These are phyloP conservation scores for Pichia occidentalis DNA, from an alignment of 805 yeast genomes.

Conservation along the genomic window DNA sequence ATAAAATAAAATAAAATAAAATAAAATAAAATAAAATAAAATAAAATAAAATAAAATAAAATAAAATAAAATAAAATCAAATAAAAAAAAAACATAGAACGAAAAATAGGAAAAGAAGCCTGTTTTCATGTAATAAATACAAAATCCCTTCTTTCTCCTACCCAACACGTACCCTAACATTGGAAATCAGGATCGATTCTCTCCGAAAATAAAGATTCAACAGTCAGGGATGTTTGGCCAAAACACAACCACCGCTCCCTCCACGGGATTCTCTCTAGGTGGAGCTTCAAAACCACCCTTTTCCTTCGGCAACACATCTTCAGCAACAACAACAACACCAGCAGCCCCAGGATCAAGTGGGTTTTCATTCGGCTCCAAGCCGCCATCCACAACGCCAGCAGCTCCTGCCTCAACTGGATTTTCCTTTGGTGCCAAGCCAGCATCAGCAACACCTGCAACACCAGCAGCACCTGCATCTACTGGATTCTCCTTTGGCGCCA, in stretches of 20 bases:
- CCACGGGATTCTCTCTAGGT: slow-evolving; percentile 16
- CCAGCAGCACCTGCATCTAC: slow-evolving; percentile 12
- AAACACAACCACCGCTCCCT: slow-evolving; percentile 1
- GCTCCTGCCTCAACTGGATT: slow-evolving; percentile 9
- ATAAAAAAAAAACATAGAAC: too few relatives aligned
- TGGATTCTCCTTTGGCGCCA: slow-evolving; percentile 11
- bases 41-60: too few relatives aligned
- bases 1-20: too few relatives aligned
- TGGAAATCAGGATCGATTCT: too few relatives aligned
- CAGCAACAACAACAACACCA: slow-evolving; percentile 4
- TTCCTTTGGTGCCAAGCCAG: slow-evolving; percentile 11
- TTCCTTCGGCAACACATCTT: slow-evolving; percentile 10
- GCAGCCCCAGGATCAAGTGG: slow-evolving; percentile 9
- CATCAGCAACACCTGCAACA: slow-evolving; percentile 9
- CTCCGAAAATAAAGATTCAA: too few relatives aligned
- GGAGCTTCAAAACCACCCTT: slow-evolving; percentile 10
- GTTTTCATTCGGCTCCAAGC: slow-evolving; percentile 8
- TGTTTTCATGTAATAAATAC: too few relatives aligned
- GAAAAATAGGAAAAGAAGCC: too few relatives aligned
- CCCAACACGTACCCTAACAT: too few relatives aligned
- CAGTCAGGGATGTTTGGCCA: slow-evolving; percentile 9
- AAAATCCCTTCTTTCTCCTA: too few relatives aligned
- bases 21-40: too few relatives aligned
- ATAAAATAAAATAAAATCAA: too few relatives aligned
- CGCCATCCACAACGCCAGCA: slow-evolving; percentile 10